Percentiles rank a stretch among this genome's conserved stretches.
Evolutionary conservation across 179 eudicot genomes (phyloP).

Genomic region (Spinacia oleracea): DNA sequence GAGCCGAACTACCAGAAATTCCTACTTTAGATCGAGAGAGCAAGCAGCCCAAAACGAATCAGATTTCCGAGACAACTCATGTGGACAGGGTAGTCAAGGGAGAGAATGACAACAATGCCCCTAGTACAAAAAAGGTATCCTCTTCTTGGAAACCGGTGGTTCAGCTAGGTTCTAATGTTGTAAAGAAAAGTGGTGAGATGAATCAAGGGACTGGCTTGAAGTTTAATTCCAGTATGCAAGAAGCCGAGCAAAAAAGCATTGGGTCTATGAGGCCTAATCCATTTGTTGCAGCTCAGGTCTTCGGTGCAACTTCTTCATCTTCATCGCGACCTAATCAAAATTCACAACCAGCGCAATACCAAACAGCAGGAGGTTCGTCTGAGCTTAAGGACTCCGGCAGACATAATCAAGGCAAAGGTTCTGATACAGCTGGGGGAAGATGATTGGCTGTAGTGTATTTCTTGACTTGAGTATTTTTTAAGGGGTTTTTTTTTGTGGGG

Average conservation of each 20-base stretch:
- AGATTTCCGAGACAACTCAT: conserved; percentile 23
- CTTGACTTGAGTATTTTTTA: not conserved
- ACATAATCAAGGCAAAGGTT: conserved; percentile 38
- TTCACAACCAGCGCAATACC: conserved; percentile 37
- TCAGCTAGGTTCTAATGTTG: conserved; percentile 37
- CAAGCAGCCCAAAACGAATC: conserved; percentile 33
- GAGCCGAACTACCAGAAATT: conserved; percentile 39
- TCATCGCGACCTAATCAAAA: conserved; percentile 32
- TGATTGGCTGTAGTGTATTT: conserved; percentile 10
- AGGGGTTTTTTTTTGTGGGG: no score
- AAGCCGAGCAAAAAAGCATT: conserved; percentile 36
- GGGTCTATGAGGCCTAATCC: conserved; percentile 37
- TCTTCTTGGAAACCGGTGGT: conserved; percentile 52
- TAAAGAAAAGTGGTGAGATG: conserved; percentile 36
- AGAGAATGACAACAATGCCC: conserved; percentile 38
- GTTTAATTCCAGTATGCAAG: conserved; percentile 38
- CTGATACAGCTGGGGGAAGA: conserved; percentile 25
- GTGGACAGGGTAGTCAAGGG: conserved; percentile 35
- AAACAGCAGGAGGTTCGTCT: conserved; percentile 26
- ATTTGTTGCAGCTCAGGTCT: conserved; percentile 37
- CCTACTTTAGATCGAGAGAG: conserved; percentile 31
- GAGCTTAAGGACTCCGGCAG: conserved; percentile 41
- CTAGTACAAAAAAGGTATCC: conserved; percentile 27
- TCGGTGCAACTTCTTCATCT: conserved; percentile 42
- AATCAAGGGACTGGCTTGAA: conserved; percentile 54